Percentiles rank a stretch among this genome's conserved stretches.
Conservation (phyloP, 2,329 filamentous ascomycete species). For the Clathrospora elynae region DNA sequence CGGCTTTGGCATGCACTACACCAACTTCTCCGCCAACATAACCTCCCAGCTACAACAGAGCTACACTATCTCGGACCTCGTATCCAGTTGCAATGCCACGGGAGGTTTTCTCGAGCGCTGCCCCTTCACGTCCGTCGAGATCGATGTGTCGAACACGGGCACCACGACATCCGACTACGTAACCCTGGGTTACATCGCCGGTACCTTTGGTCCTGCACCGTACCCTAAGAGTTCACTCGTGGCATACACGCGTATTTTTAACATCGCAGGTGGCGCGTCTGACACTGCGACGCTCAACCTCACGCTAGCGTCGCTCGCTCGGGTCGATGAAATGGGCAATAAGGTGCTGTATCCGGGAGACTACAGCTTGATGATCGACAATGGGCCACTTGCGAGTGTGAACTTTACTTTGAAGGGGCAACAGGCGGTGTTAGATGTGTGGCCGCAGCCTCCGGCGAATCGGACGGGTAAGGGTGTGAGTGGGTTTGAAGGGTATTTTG, state of each 20-base stretch:
- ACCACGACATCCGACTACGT: constrained; percentile 58
- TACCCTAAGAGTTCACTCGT: constrained; percentile 61
- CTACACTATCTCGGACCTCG: constrained; percentile 25
- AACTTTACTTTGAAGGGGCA: constrained; percentile 35
- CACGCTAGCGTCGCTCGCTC: constrained; percentile 57
- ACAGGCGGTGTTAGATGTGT: constrained; percentile 30
- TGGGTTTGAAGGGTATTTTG: constrained; percentile 29
- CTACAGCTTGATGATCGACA: constrained; percentile 48
- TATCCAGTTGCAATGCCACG: constrained; percentile 45
- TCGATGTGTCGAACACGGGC: constrained; percentile 57
- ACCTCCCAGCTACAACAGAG: constrained; percentile 12
- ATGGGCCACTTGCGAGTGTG: constrained; percentile 18
- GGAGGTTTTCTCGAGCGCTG: constrained; percentile 47
- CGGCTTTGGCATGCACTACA: constrained; percentile 65
- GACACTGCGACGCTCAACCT: constrained; percentile 49
- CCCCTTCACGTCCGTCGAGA: constrained; percentile 48
- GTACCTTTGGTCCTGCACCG: constrained; percentile 56
- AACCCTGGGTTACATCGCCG: constrained; percentile 57
- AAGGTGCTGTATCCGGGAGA: constrained; percentile 60
- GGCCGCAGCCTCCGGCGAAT: constrained; percentile 36
- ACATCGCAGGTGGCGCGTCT: constrained; percentile 46
- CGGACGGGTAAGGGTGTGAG: constrained; percentile 25
- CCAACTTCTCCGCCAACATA: constrained; percentile 53
- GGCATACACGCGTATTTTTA: constrained; percentile 55
- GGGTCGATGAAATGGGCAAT: constrained; percentile 58